phyloP scores from a whole-genome alignment of 2,329 filamentous ascomycete species.

The Pseudogymnoascus sp. region DNA sequence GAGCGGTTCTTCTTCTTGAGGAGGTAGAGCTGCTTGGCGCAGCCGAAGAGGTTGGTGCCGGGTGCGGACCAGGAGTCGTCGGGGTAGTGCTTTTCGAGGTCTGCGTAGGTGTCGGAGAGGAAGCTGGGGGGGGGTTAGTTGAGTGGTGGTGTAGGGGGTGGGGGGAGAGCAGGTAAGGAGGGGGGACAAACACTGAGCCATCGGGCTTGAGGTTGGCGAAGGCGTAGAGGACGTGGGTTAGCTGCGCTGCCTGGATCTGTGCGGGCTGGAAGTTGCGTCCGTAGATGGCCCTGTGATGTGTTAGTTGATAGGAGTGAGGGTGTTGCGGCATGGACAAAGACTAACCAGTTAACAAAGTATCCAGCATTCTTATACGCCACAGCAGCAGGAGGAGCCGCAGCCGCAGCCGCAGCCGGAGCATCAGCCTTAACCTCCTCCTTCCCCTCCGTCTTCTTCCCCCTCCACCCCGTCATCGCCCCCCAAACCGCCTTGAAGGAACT shows the following conservation, averaged over 20 bases:
- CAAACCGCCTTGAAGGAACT: not conserved
- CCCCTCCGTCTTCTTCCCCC: not conserved
- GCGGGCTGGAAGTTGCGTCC: slow-evolving; percentile 49
- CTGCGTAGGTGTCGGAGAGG: slow-evolving; percentile 51
- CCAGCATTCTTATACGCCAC: not conserved
- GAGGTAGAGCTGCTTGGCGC: slow-evolving; percentile 68
- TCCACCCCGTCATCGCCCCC: not conserved
- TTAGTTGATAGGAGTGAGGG: not conserved
- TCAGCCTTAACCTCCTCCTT: not conserved
- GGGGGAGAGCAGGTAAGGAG: not conserved
- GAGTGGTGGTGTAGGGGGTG: not conserved
- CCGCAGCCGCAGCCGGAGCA: not conserved
- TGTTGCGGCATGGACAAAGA: not conserved
- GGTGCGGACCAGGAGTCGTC: slow-evolving; percentile 58
- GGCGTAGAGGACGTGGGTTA: slow-evolving; percentile 70
- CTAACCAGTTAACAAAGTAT: not conserved
- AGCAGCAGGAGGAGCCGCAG: too few species aligned
- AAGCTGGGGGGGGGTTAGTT: slow-evolving; percentile 8
- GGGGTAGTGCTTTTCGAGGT: slow-evolving; percentile 63
- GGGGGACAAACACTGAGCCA: slow-evolving; percentile 37
- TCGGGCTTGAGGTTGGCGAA: slow-evolving; percentile 66
- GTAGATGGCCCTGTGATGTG: slow-evolving; percentile 12
- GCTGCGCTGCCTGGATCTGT: slow-evolving; percentile 55
- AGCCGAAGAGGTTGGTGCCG: slow-evolving; percentile 70
- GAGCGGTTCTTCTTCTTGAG: slow-evolving; percentile 71